Evolutionary conservation across 2,329 filamentous ascomycete genomes (phyloP).

Genomic region (Fusarium sp.): DNA sequence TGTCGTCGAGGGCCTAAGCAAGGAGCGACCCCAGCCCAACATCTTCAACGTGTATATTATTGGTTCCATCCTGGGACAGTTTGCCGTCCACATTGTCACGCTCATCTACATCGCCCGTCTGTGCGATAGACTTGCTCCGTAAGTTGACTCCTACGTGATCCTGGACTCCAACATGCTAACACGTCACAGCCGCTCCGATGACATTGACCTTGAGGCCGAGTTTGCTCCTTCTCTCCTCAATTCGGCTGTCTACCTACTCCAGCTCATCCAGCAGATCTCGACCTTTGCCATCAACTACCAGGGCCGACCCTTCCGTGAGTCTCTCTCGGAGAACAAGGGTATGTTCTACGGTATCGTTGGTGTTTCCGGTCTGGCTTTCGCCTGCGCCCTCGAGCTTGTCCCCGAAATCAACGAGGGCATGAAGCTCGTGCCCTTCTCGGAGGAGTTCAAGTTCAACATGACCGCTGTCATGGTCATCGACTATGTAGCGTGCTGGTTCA

Average conservation of each 20-base stretch:
- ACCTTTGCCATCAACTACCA: constrained; percentile 99
- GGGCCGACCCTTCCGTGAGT: constrained; percentile 96
- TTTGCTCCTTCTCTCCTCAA: constrained; percentile 96
- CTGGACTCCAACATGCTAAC: constrained; percentile 44
- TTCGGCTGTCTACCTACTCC: constrained; percentile 95
- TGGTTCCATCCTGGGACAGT: constrained; percentile 96
- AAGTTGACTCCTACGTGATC: constrained; percentile 59
- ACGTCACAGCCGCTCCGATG: constrained; percentile 61
- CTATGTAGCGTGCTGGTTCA: constrained; percentile 87
- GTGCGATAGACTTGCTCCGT: constrained; percentile 89
- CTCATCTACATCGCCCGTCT: constrained; percentile 94
- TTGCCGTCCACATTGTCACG: constrained; percentile 94
- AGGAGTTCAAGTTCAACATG: constrained; percentile 91
- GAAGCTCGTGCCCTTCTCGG: constrained; percentile 90
- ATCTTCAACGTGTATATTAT: constrained; percentile 99
- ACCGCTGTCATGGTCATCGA: constrained; percentile 89
- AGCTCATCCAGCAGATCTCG: constrained; percentile 98
- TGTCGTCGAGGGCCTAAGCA: constrained; percentile 94
- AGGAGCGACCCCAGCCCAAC: constrained; percentile 97
- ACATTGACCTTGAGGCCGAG: constrained; percentile 93
- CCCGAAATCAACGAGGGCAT: constrained; percentile 96
- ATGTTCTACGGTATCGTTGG: constrained; percentile 98
- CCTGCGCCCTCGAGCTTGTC: constrained; percentile 94
- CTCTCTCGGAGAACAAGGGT: constrained; percentile 93
- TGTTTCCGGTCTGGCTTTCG: constrained; percentile 91